Evolutionary conservation across 2,329 filamentous ascomycete species (phyloP), one percentile per base, ranked within the genome.

Genomic region (Xylariales sp.): DNA sequence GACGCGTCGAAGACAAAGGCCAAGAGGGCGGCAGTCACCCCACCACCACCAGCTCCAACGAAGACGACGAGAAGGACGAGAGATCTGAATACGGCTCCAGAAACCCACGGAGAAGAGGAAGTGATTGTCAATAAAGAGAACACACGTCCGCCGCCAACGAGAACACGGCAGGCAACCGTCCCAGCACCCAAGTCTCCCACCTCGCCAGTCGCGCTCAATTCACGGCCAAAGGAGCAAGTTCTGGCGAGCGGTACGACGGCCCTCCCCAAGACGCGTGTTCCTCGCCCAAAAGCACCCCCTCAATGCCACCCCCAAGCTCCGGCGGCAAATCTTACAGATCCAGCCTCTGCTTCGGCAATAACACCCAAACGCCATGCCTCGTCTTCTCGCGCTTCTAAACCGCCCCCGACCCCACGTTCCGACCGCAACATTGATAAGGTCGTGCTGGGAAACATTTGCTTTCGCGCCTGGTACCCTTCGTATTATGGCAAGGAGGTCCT

Each of bases 401-500:
- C 53, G 11, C 54, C 56, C 11, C 49, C 62, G 1, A 63, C 66
- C 5, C 65, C 62, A 1, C 62, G 64, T 25, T 58, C 72, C 8
- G 82, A 85, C 52, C 85, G 86, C 43, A 95, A 94, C 60, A 84
- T 96, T 50, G 80, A 88, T 57, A 86, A 88, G 59, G 87, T 96
- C 38, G 83, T 95, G 41, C 73, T 96, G 46, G 91, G 90, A 4
- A 80, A 89, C 54, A 73, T 93, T 22, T 80, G 82, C 54, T 94
- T 96, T 67, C 82, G 83, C 53, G 86, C 90, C 3, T 95, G 90
- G 89, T 96, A 93, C 61, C 88, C 89, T 6, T 94, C 88, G 12
- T 93, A 90, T 62, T 95, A 96, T 61, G 73, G 71, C 66, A 95
- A 78, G 70, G 89, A 82, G 42, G 68, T 81, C 6, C 63, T 82